Evolutionary conservation across 495 filamentous ascomycete genomes (phyloP).

Genomic region (Aspergillus affinis): DNA sequence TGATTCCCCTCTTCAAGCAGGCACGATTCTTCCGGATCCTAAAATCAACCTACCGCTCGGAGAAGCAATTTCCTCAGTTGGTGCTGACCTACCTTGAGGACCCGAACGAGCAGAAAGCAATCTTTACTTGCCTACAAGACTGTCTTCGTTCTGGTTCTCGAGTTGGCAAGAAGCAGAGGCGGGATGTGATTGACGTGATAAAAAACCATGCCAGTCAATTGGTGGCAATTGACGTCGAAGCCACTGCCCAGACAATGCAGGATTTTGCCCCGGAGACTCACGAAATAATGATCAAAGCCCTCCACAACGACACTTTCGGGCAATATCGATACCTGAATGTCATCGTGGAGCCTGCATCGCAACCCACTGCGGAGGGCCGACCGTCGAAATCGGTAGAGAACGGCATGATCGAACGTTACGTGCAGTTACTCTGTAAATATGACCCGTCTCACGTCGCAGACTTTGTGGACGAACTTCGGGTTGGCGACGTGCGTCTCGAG

Average conservation of each 20-base stretch:
- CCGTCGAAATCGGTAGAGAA: slow-evolving; percentile 30
- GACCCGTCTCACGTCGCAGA: slow-evolving; percentile 79
- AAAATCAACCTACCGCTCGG: slow-evolving; percentile 80
- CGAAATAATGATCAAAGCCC: slow-evolving; percentile 60
- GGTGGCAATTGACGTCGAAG: slow-evolving; percentile 64
- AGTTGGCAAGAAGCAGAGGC: slow-evolving; percentile 69
- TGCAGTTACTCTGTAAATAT: slow-evolving; percentile 85
- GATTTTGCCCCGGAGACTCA: slow-evolving; percentile 70
- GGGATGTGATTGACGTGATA: slow-evolving; percentile 73
- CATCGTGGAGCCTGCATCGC: slow-evolving; percentile 66
- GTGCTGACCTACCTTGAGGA: slow-evolving; percentile 86
- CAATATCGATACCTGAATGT: slow-evolving; percentile 79
- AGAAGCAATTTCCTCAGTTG: slow-evolving; percentile 77
- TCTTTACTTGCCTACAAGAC: slow-evolving; percentile 80
- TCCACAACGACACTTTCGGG: slow-evolving; percentile 58
- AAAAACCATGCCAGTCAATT: slow-evolving; percentile 66
- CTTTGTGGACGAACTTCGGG: slow-evolving; percentile 76
- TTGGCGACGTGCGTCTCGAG: slow-evolving; percentile 77
- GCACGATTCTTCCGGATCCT: slow-evolving; percentile 92
- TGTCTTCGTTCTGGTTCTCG: slow-evolving; percentile 72
- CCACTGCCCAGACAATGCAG: slow-evolving; percentile 69
- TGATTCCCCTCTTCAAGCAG: slow-evolving; percentile 74
- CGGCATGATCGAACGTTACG: slow-evolving; percentile 77
- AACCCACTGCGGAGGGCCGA: slow-evolving; percentile 38
- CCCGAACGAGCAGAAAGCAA: slow-evolving; percentile 62